Evolutionary conservation across 441 rosid genomes (phyloP).

Genomic region (Melastoma candidum): DNA sequence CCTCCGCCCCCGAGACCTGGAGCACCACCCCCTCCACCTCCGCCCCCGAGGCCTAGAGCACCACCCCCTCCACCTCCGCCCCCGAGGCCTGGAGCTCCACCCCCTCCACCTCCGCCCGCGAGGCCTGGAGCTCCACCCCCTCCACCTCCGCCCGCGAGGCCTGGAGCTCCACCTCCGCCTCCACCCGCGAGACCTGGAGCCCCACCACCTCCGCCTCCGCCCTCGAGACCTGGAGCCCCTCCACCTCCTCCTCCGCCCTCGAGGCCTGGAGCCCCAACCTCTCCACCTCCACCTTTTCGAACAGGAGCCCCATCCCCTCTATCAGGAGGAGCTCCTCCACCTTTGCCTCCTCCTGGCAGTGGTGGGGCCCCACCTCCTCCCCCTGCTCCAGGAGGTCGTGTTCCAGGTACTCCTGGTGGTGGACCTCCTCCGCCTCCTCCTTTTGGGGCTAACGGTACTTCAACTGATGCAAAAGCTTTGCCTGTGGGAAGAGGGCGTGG

Average conservation of each 20-base stretch:
- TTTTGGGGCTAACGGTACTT: conserved; percentile 31
- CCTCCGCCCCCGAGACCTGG: conserved; percentile 10
- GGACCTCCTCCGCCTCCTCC: conserved; percentile 61
- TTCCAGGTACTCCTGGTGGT: conserved; percentile 53
- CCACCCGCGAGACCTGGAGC: conserved; percentile 3
- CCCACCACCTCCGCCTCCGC: conserved; percentile 9
- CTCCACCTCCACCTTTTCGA: conserved; percentile 16
- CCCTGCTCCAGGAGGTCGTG: conserved; percentile 36
- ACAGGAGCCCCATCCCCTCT: conserved; percentile 16
- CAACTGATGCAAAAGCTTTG: conserved; percentile 22
- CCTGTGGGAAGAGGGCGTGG: conserved; percentile 77
- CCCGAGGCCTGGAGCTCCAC: conserved; percentile 8
- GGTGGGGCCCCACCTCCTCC: conserved; percentile 52
- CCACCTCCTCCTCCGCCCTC: conserved; percentile 21
- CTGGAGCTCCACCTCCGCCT: not conserved
- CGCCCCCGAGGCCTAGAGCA: not conserved
- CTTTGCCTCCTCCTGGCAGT: conserved; percentile 35
- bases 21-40: not conserved
- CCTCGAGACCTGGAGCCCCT: not conserved
- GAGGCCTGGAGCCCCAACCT: conserved; percentile 11
- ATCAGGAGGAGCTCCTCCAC: conserved; percentile 22
- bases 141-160: conserved; percentile 20
- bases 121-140: conserved; percentile 4
- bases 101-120: conserved; percentile 13
- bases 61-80: conserved; percentile 12